Base-by-base conservation (phyloP, 1,284 basidiomycete species). In the Cystobasidium sp. region DNA sequence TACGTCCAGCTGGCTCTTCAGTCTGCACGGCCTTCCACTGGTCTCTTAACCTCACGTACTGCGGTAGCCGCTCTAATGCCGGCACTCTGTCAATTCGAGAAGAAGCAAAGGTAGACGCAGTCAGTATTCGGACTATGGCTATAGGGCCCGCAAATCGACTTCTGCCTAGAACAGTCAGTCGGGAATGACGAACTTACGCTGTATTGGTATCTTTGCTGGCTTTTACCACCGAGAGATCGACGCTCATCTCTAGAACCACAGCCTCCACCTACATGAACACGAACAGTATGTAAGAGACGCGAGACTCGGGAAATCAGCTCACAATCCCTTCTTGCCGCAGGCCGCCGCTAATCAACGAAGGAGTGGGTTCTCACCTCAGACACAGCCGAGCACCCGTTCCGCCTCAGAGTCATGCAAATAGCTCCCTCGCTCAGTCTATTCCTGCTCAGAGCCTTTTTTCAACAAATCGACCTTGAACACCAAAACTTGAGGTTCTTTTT, bases 241-340 rank as follows among this genome's bases (percentile, higher is more conserved):
- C 69, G 22, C 55, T 71, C 69, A 71, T 53, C 22, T 71, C 69
- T 22, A 71, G 41, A 14, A 71, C 59, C 20, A 71, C 52, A 51
- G 69, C 69, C 64, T 71, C 69, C 8, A 61, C 69, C 68, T 70
- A 39, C 24, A 31, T 18, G 22, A 61, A 61, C 3, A 14, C 31
- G 31, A 24, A 12, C 12, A 18, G 14, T 24, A 24, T 12, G 16
- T 3, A 22, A 18, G 16, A 55, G 24, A 22, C 2, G 12, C 22
- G 53, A 12, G 14, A 18, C 53, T 20, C 24, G 22, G 2, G 31
- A 5, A 31, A 31, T 31, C 31, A 31, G 31, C 31, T 31, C 31
- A 2, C 5, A 5, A 31, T 31, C 31, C 10, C 12, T 20, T 12
- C 16, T 12, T 3, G 18, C 16, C 10, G 12, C 12, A 12, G n/a